Base-by-base conservation (phyloP, 2,329 filamentous ascomycete species). In the Curvularia sp. region DNA sequence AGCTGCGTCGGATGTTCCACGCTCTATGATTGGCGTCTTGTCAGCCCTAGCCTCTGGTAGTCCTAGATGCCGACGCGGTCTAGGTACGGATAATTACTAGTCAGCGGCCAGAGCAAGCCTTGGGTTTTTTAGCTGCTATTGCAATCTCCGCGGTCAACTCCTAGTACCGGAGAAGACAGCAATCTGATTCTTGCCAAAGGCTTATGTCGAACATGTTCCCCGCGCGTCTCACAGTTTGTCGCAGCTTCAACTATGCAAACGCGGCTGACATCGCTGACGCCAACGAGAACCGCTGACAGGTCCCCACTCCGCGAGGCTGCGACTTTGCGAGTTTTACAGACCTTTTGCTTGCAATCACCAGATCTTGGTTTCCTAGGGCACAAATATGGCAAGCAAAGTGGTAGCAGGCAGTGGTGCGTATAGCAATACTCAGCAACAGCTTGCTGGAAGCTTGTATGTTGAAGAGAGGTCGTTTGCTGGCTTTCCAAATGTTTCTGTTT, bases 401-500 rank as follows among this genome's bases (percentile, higher is more conserved):
- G 12, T 1, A 18, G 4, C 21, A 27, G 21, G 15, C 32, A 49
- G 13, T 18, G 8, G 5, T 27, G 10, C n/a, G 28, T 15, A 32
- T 18, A 34, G 12, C 13, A 10, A 8, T 23, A 12, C 7, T 25
- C n/a, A 30, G 10, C 46, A 32, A 41, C 18, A 12, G 42, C 51
- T 58, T 52, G 42, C 10, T 7, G 8, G 28, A 1, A 36, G 3
- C 41, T 25, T 43, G 30, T 46, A 34, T 12, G 19, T 18, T 18
- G 18, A 21, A 15, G 43, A 36, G n/a, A 43, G 51, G 47, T 36
- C 18, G 51, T 50, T 61, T 61, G 55, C 50, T 19, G 36, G 8
- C 12, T 25, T 27, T 25, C 25, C 46, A 47, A 41, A 55, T 45
- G 58, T 57, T 57, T 47, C 47, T 8, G 34, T 23, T 67, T 66